Conservation (phyloP, 2,329 filamentous ascomycete genomes). For the Ceratocystis huliohia region DNA sequence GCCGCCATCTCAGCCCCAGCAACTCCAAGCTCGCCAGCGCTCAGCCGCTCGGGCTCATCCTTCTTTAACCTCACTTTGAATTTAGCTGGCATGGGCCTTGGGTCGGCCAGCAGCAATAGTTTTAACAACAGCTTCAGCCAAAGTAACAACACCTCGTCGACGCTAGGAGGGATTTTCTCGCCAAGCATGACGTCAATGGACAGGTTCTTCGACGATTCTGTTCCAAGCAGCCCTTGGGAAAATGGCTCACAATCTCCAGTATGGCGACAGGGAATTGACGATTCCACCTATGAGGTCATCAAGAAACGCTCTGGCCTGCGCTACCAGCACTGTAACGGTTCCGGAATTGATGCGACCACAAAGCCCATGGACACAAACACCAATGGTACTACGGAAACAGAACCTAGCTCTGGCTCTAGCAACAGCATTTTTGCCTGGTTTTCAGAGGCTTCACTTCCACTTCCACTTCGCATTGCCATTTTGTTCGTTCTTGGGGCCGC, state of each 20-base stretch:
- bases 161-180: slow-evolving; percentile 82
- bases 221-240: slow-evolving; percentile 56
- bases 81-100: slow-evolving; percentile 53
- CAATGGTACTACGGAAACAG: background rate
- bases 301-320: slow-evolving; percentile 29
- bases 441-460: slow-evolving; percentile 39
- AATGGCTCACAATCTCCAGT: slow-evolving; percentile 60
- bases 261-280: slow-evolving; percentile 33
- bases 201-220: slow-evolving; percentile 36
- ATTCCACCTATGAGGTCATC: slow-evolving; percentile 35
- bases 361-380: slow-evolving; percentile 1
- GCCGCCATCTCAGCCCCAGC: slow-evolving; percentile 30
- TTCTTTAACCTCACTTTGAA: slow-evolving; percentile 59
- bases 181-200: slow-evolving; percentile 45
- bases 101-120: background rate
- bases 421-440: slow-evolving; percentile 1
- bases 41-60: slow-evolving; percentile 21
- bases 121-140: no score
- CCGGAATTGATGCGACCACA: slow-evolving; percentile 9
- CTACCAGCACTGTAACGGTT: background rate
- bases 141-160: slow-evolving; percentile 43
- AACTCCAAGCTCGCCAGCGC: slow-evolving; percentile 26
- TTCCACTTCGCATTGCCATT: slow-evolving; percentile 45
- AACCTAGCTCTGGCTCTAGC: background rate
- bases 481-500: slow-evolving; percentile 64